Conservation (phyloP, 1,139 yeast species). For the Candida sanyaensis region DNA sequence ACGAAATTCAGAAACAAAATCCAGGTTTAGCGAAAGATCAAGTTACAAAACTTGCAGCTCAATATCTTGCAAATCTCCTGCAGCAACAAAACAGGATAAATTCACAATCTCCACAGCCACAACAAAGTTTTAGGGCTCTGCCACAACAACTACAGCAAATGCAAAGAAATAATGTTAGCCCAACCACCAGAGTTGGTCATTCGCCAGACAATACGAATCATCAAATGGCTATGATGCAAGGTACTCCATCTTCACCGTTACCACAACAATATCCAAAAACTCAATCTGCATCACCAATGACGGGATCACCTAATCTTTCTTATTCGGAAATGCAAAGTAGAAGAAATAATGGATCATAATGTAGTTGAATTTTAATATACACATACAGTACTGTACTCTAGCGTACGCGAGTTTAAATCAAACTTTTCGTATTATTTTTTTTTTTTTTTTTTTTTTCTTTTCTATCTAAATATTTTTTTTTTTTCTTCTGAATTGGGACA, state of each 20-base stretch:
- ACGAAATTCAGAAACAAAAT: conserved; percentile 67
- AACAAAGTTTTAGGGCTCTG: conserved; percentile 14
- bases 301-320: conserved; percentile 18
- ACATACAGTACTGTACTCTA: too few species aligned
- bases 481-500: neutral
- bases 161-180: conserved; percentile 5
- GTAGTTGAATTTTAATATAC: neutral
- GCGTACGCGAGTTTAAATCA: neutral
- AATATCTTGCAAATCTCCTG: conserved; percentile 62
- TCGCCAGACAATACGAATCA: conserved; percentile 12
- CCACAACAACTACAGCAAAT: conserved; percentile 22
- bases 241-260: conserved; percentile 25
- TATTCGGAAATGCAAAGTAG: conserved; percentile 24
- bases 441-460: neutral
- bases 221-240: conserved; percentile 40
- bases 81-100: conserved; percentile 46
- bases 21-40: conserved; percentile 71
- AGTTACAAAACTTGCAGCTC: conserved; percentile 71
- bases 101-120: conserved; percentile 10
- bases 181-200: conserved; percentile 5
- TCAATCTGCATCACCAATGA: conserved; percentile 22
- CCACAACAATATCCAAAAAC: conserved; percentile 29
- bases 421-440: too few species aligned
- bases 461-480: neutral
- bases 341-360: conserved; percentile 1